phyloP scores from a whole-genome alignment of 1,139 yeast genomes.

The Chernovozyma sophiae-reginae region DNA sequence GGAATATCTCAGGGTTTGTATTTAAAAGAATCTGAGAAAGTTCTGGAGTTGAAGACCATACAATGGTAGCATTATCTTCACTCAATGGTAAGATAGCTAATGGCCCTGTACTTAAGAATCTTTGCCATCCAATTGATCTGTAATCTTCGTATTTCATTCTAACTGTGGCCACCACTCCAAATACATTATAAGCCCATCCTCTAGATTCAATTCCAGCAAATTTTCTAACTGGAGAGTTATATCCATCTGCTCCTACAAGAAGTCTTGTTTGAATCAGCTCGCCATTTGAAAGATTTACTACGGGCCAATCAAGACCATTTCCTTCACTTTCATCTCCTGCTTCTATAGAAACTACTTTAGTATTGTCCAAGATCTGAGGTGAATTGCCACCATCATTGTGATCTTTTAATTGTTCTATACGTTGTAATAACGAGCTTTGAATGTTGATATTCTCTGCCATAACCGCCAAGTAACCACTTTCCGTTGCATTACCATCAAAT shows the following conservation, averaged over 20 bases:
- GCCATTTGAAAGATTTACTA: slow-evolving; percentile 67
- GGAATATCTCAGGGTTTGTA: slow-evolving; percentile 59
- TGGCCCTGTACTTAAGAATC: slow-evolving; percentile 91
- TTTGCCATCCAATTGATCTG: slow-evolving; percentile 82
- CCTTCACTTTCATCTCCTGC: slow-evolving; percentile 13
- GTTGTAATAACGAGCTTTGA: slow-evolving; percentile 62
- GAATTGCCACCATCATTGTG: slow-evolving; percentile 19
- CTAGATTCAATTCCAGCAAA: slow-evolving; percentile 79
- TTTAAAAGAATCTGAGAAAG: slow-evolving; percentile 59
- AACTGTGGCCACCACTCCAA: slow-evolving; percentile 89
- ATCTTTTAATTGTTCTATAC: slow-evolving; percentile 48
- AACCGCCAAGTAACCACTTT: slow-evolving; percentile 49
- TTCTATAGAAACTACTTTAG: slow-evolving; percentile 57
- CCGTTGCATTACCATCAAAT: slow-evolving; percentile 57
- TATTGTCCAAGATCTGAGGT: slow-evolving; percentile 53
- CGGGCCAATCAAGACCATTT: slow-evolving; percentile 61
- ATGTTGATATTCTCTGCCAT: slow-evolving; percentile 89
- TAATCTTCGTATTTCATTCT: slow-evolving; percentile 69
- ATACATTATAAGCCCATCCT: slow-evolving; percentile 88
- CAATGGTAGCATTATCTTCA: slow-evolving; percentile 79
- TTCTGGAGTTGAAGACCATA: slow-evolving; percentile 88
- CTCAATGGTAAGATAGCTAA: slow-evolving; percentile 88
- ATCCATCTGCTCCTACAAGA: slow-evolving; percentile 93
- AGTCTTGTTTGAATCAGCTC: slow-evolving; percentile 61
- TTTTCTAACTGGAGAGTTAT: slow-evolving; percentile 85